Conservation (phyloP, 2,329 filamentous ascomycete genomes). For the Monilinia laxa region DNA sequence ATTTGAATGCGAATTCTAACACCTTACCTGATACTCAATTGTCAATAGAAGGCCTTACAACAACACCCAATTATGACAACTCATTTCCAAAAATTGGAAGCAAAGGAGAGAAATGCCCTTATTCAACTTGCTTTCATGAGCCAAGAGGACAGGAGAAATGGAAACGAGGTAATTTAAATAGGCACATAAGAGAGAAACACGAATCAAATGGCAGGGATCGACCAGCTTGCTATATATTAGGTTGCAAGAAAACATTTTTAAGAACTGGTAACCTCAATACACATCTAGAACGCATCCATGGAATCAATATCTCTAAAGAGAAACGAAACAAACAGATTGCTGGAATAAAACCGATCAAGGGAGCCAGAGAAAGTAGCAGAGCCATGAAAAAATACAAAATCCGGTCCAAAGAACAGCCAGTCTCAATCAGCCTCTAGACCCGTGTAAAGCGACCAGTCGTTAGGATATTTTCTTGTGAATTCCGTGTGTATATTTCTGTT, state of each 20-base stretch:
- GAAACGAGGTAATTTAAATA: slow-evolving; percentile 35
- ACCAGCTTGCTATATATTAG: slow-evolving; percentile 27
- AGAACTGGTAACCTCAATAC: slow-evolving; percentile 35
- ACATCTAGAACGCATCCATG: slow-evolving; percentile 20
- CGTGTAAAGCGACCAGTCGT: not conserved
- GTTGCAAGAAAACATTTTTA: slow-evolving; percentile 32
- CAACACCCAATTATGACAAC: not conserved
- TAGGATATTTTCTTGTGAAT: not conserved
- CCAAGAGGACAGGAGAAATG: slow-evolving; percentile 34
- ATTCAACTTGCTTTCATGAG: slow-evolving; percentile 28
- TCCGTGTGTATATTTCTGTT: not conserved
- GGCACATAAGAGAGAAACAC: slow-evolving; percentile 35
- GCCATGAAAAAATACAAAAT: not conserved
- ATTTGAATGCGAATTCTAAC: not conserved
- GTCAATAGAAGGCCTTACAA: not conserved
- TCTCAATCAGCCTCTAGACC: no score
- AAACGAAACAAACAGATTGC: not conserved
- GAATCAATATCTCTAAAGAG: rapidly evolving
- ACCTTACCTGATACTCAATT: not conserved
- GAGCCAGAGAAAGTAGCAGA: not conserved
- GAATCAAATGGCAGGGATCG: slow-evolving; percentile 20
- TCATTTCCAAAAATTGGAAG: not conserved
- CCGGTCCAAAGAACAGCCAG: no score
- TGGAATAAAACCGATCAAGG: not conserved
- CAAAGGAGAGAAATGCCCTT: not conserved